Evolutionary conservation across 495 filamentous ascomycete genomes (phyloP).

Genomic region (Penicillium paradoxum): DNA sequence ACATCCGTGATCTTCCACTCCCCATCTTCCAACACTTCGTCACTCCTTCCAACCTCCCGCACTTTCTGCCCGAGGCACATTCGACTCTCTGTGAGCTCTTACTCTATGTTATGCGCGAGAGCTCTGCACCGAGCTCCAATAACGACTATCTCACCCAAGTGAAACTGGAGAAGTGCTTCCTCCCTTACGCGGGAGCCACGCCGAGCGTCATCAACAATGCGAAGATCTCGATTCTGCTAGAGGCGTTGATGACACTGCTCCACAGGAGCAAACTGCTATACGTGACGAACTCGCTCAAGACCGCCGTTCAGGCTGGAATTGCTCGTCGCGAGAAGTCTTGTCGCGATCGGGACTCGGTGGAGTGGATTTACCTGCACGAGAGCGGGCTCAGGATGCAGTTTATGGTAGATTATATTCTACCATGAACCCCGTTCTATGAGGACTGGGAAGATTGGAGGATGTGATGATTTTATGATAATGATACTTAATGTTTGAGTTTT

Average conservation of each 20-base stretch:
- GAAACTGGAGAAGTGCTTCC: constrained; percentile 61
- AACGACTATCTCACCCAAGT: constrained; percentile 47
- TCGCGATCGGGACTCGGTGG: constrained; percentile 34
- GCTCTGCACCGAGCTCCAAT: constrained; percentile 46
- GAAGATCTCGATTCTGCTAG: constrained; percentile 71
- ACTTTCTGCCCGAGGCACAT: constrained; percentile 41
- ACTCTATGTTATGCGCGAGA: constrained; percentile 57
- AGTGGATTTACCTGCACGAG: constrained; percentile 37
- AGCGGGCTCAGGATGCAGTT: constrained; percentile 39
- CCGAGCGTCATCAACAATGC: constrained; percentile 65
- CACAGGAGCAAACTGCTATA: constrained; percentile 34
- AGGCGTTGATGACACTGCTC: constrained; percentile 63
- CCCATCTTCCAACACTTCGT: constrained; percentile 70
- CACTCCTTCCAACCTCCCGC: constrained; percentile 46
- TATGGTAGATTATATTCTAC: constrained; percentile 25
- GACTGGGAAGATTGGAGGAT: neutral
- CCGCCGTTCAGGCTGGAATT: constrained; percentile 60
- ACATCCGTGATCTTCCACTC: constrained; percentile 61
- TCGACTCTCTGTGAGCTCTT: constrained; percentile 62
- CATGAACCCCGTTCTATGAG: neutral
- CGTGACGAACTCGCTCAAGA: constrained; percentile 42
- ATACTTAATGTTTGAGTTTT: constrained; percentile 10
- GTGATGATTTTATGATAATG: constrained; percentile 2
- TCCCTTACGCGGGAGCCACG: constrained; percentile 66
- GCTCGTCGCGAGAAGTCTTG: constrained; percentile 46